Percentiles rank a stretch among this genome's conserved stretches.
Evolutionary conservation across 768 basidiomycete species (phyloP).

Genomic region (Fibroporia radiculosa): DNA sequence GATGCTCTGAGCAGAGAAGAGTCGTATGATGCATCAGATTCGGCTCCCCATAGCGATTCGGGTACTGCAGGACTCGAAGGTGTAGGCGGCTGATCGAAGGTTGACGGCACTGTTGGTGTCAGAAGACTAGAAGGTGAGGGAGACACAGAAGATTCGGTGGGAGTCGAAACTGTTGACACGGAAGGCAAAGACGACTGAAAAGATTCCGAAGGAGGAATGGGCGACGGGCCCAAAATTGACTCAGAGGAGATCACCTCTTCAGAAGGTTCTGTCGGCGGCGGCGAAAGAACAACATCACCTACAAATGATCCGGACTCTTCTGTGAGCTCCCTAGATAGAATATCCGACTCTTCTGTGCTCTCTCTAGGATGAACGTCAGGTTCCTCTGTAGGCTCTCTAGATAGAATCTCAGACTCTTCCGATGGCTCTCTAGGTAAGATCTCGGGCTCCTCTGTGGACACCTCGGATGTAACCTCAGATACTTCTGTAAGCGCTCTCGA

Average conservation of each 20-base stretch:
- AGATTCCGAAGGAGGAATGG: constrained; percentile 22
- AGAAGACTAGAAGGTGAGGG: constrained; percentile 21
- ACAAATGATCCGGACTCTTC: constrained; percentile 9
- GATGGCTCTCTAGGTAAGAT: constrained; percentile 14
- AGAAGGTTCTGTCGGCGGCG: constrained; percentile 26
- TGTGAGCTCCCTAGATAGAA: constrained; percentile 18
- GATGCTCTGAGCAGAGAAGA: constrained; percentile 71
- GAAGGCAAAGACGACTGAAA: constrained; percentile 23
- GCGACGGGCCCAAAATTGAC: constrained; percentile 21
- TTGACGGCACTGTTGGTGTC: constrained; percentile 16
- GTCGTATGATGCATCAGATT: constrained; percentile 66
- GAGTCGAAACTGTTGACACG: constrained; percentile 31
- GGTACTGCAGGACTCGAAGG: constrained; percentile 34
- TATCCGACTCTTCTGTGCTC: constrained; percentile 18
- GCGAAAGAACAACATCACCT: constrained; percentile 21
- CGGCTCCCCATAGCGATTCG: constrained; percentile 48
- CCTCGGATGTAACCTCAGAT: constrained; percentile 16
- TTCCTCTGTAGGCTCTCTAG: constrained; percentile 11
- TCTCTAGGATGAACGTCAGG: constrained; percentile 18
- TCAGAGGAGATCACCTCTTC: constrained; percentile 2
- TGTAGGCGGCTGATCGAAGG: constrained; percentile 22
- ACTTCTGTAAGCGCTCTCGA: constrained; percentile 21
- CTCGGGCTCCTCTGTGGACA: constrained; percentile 16
- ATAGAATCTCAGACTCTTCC: constrained; percentile 10
- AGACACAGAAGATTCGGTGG: constrained; percentile 35